Conservation (phyloP, 805 yeast species). For the Myxozyma neglecta region DNA sequence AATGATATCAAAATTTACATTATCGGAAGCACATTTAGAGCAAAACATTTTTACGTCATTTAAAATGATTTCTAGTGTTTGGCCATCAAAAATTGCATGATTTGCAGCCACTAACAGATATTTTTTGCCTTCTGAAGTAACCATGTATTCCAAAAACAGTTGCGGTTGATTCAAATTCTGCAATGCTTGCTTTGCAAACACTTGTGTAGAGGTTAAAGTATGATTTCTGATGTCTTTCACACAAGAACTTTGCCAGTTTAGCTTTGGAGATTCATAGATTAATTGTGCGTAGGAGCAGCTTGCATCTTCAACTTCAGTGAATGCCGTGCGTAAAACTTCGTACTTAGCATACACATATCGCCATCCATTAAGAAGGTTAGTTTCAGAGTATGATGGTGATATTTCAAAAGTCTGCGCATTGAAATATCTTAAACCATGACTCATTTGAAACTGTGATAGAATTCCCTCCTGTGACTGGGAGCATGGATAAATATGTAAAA, state of each 20-base stretch:
- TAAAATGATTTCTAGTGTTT: constrained; percentile 6
- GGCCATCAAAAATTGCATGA: constrained; percentile 34
- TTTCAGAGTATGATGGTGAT: constrained; percentile 13
- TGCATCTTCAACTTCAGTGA: constrained; percentile 13
- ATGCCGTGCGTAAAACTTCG: constrained; percentile 31
- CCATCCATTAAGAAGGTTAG: constrained; percentile 12
- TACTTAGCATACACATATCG: constrained; percentile 2
- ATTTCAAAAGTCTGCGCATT: constrained; percentile 19
- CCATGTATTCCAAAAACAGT: constrained; percentile 17
- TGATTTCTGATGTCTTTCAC: constrained; percentile 1
- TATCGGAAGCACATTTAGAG: background rate
- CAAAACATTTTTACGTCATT: constrained; percentile 1
- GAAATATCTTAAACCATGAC: constrained; percentile 22
- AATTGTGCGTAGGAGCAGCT: constrained; percentile 29
- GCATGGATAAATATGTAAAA: constrained; percentile 25
- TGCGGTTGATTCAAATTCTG: constrained; percentile 19
- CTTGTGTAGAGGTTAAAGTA: background rate
- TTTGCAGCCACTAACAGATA: constrained; percentile 19
- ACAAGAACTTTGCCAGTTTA: background rate
- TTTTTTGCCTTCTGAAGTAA: background rate
- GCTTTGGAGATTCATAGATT: constrained; percentile 1
- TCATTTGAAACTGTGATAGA: constrained; percentile 19
- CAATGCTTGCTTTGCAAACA: background rate
- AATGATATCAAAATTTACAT: background rate
- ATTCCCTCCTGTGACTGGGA: constrained; percentile 29